Conservation (phyloP, 371 early-diverging fungal species). For the Rhizopus sp. region DNA sequence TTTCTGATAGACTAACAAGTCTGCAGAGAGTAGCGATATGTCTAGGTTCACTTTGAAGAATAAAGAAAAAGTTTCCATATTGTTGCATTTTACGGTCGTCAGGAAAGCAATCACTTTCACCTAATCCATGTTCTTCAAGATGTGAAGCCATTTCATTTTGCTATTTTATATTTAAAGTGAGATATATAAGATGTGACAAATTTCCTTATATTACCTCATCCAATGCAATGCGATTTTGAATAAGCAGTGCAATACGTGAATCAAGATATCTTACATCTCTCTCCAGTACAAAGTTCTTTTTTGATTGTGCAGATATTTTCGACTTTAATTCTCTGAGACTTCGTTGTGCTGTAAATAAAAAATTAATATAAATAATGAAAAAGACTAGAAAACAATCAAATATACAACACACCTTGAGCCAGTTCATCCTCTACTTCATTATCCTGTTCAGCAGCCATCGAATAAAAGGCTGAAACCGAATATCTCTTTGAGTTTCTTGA, state of each 20-base stretch:
- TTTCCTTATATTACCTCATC: constrained; percentile 61
- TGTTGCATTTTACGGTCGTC: constrained; percentile 84
- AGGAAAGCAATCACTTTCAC: constrained; percentile 69
- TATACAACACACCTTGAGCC: constrained; percentile 54
- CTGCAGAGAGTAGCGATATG: constrained; percentile 88
- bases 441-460: constrained; percentile 96
- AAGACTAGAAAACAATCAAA: no score
- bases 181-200: background rate
- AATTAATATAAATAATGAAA: no score
- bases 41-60: constrained; percentile 91
- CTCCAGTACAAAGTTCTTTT: constrained; percentile 94
- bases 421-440: constrained; percentile 94
- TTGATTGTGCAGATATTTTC: constrained; percentile 90
- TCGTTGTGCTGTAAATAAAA: constrained; percentile 52
- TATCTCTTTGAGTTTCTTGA: constrained; percentile 64
- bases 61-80: constrained; percentile 93
- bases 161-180: constrained; percentile 29
- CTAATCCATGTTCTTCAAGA: constrained; percentile 74
- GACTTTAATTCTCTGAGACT: constrained; percentile 84
- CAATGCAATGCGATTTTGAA: constrained; percentile 92
- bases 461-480: constrained; percentile 89
- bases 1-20: constrained; percentile 83
- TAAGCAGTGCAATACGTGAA: constrained; percentile 89
- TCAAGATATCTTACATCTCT: constrained; percentile 94
- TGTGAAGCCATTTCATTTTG: constrained; percentile 79